Base-by-base conservation (phyloP, 1,284 basidiomycete species). In the Marasmius tenuissimus region DNA sequence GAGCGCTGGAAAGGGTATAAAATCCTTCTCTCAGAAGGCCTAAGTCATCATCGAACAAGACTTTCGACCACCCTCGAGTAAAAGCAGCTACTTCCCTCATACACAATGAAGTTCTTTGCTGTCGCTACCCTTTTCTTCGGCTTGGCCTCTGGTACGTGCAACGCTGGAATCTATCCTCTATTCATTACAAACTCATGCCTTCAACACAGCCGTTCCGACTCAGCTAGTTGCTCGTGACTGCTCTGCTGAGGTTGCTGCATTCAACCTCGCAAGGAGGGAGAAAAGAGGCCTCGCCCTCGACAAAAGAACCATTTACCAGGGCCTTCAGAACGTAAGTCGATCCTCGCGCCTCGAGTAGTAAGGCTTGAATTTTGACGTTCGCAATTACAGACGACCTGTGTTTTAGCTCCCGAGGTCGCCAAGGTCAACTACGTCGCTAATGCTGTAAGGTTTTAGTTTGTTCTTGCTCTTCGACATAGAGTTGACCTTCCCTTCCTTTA, bases 401-500 rank as follows among this genome's bases (percentile, higher is more conserved):
- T 70, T 38, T 63, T 66, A 27, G 64, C 72, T 10, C 71, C 72
- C 2, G 69, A 72, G 50, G 68, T 68, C 18, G 54, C 67, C 34
- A 58, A 61, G 59, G 63, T 67, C 66, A 59, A 62, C 60, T 63
- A 38, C n/a, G 48, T 60, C 9, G 16, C 16, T 1, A 33, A 37
- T n/a, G 50, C 34, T 45, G 18, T 39, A 51, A 50, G 61, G 47
- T n/a, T 14, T 4, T 2, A 2, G 9, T 16, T 27, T 40, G 27
- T 27, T 27, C 27, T 37, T 50, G 54, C 48, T 38, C 45, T 33
- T 38, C 38, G 51, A 40, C 60, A 9, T 12, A 35, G 12, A 35
- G 47, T 48, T 22, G 22, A 68, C 27, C 64, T 50, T 62, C 42
- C 40, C 33, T 16, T 37, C 33, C 37, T 22, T 35, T 42, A 84